Base-by-base conservation (phyloP, 495 filamentous ascomycete genomes). In the Talaromyces wortmannii region DNA sequence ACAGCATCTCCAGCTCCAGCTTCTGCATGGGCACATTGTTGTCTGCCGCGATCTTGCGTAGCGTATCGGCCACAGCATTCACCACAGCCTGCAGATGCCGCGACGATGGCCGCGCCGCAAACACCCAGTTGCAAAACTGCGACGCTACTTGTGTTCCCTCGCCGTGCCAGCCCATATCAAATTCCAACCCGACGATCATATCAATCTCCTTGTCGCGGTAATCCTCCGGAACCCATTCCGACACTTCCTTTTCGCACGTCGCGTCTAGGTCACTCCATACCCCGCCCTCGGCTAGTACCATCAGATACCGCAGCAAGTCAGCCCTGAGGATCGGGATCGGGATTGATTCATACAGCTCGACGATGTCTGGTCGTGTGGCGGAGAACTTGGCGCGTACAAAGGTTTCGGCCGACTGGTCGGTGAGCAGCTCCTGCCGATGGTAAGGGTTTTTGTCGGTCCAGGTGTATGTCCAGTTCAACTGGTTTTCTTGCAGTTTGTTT, bases 221-320 rank as follows among this genome's bases (percentile, higher is more conserved):
- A 32, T 77, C 65, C 32, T 63, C 61, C 3, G 82, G 81, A 10
- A 85, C 68, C 72, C 81, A 85, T 36, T 72, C 65, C 23, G 61
- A 53, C 40, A 81, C 61, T 4, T 71, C 66, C 60, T 70, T 73
- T 36, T 81, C 69, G 48, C 75, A 80, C 40, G 78, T 76, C 46
- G 80, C 77, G 62, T 84, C 82, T 29, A 84, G 75, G 58, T 84
- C 81, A 57, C 76, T 78, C 61, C 78, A 85, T 7, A 81, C 45
- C 0, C 81, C 81, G 18, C 81, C 82, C 58, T 85, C 76, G 48
- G 74, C 73, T 32, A 79, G 77, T 56, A 86, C 67, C 33, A 83
- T 63, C 55, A 84, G 64, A 57, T 85, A 83, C 8, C 81, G 79
- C 31, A 84, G 69, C 13, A 85, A 68, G 60, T 85, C 82, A 7